These are phyloP conservation scores for Phoma sp. DNA, from an alignment of 2,329 filamentous ascomycete genomes.

Conservation along the genomic window DNA sequence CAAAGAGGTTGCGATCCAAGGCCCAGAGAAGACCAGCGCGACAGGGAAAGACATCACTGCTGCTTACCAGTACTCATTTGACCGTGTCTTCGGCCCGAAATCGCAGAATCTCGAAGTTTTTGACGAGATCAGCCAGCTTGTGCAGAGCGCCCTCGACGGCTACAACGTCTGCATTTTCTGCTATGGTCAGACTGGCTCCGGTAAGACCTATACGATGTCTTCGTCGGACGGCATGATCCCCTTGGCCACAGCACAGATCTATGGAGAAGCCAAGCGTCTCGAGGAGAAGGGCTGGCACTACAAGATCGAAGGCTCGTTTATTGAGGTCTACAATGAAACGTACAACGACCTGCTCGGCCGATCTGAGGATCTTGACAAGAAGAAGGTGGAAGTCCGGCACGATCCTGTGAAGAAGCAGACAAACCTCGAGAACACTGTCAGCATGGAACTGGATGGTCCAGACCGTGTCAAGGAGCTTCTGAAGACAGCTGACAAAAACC, in stretches of 20 bases:
- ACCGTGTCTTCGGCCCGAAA: constrained; percentile 83
- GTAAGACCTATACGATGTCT: constrained; percentile 97
- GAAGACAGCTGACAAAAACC: constrained; percentile 79
- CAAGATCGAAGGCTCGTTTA: constrained; percentile 90
- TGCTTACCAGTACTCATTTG: constrained; percentile 86
- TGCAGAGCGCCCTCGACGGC: constrained; percentile 93
- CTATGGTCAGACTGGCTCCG: constrained; percentile 95
- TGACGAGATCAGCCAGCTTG: constrained; percentile 93
- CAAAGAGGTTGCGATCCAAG: constrained; percentile 83
- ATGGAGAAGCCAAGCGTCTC: constrained; percentile 80
- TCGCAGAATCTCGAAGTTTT: constrained; percentile 87
- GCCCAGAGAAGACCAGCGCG: constrained; percentile 82
- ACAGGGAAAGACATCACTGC: constrained; percentile 78
- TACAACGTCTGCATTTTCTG: constrained; percentile 99
- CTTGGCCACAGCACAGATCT: constrained; percentile 89
- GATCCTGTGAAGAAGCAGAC: constrained; percentile 84
- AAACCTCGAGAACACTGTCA: constrained; percentile 78
- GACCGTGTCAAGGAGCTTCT: constrained; percentile 81
- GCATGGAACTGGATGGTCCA: constrained; percentile 77
- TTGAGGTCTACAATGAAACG: constrained; percentile 98
- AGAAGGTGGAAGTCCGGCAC: constrained; percentile 88
- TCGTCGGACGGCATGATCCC: constrained; percentile 96
- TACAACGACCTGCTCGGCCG: constrained; percentile 85
- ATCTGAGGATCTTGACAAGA: constrained; percentile 74
- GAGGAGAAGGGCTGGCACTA: constrained; percentile 94